Conservation (phyloP, 345 rosid species). For the Angophora floribunda region DNA sequence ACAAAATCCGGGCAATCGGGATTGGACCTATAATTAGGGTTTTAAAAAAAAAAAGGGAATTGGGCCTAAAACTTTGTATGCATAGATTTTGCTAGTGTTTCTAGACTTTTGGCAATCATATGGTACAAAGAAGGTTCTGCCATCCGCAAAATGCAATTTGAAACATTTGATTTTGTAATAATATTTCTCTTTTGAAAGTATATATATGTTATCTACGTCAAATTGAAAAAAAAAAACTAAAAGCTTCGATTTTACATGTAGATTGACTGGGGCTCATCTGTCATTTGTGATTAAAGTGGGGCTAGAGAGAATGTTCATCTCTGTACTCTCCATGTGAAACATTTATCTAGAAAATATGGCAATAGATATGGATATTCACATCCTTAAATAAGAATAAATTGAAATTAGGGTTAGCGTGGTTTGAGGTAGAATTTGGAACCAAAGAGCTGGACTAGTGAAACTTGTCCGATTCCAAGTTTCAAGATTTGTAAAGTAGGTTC, state of each 20-base stretch:
- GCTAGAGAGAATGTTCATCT: not conserved
- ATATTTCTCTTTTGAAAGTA: not conserved
- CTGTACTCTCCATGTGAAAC: not conserved
- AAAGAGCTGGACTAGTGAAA: too few species aligned
- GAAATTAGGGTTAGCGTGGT: too few species aligned
- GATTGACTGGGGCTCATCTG: not conserved
- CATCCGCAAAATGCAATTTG: not conserved
- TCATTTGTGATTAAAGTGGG: not conserved
- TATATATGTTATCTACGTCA: fast-evolving
- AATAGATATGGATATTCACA: not conserved
- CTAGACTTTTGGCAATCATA: not conserved
- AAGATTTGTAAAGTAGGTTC: too few species aligned
- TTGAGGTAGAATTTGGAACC: too few species aligned
- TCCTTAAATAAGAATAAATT: not conserved
- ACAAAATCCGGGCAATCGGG: not conserved
- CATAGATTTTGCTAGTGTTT: not conserved
- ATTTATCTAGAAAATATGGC: not conserved
- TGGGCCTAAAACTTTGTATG: not conserved
- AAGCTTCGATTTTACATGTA: not conserved
- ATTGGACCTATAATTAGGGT: not conserved
- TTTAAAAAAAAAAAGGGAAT: not conserved
- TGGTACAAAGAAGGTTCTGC: too few species aligned
- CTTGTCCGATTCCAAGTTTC: too few species aligned
- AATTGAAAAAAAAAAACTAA: not conserved
- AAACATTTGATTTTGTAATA: too few species aligned